Percentiles rank a stretch among this genome's conserved stretches.
Evolutionary conservation across 352 stramenopile genomes (phyloP).

Genomic region (Phytophthora cactorum): DNA sequence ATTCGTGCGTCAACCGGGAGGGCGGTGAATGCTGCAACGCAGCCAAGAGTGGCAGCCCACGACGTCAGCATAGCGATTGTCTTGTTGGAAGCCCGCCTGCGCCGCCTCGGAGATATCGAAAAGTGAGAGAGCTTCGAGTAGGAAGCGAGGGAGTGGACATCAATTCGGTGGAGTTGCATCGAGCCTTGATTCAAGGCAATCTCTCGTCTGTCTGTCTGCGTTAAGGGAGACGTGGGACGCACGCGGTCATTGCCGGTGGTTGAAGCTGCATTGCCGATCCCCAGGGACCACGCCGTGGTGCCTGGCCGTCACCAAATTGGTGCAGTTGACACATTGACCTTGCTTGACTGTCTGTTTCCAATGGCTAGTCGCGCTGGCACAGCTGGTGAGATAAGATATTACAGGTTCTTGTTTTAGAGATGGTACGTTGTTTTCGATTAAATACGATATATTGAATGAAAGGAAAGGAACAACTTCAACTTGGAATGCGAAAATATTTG

Average conservation of each 20-base stretch:
- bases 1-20: constrained; percentile 12
- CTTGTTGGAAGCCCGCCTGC: constrained; percentile 7
- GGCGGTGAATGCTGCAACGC: constrained; percentile 33
- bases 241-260: constrained; percentile 8
- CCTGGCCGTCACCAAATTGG: too few relatives aligned
- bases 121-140: constrained; percentile 30
- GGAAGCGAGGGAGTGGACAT: neutral
- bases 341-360: neutral
- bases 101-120: constrained; percentile 23
- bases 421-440: neutral
- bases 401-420: neutral
- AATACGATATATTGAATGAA: constrained; percentile 2
- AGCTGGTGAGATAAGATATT: constrained; percentile 1
- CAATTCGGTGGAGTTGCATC: neutral
- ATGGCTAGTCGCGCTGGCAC: neutral
- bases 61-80: constrained; percentile 42
- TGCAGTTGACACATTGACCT: neutral
- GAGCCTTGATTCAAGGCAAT: neutral
- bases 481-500: neutral
- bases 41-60: constrained; percentile 38
- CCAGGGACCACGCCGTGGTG: neutral
- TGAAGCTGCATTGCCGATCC: constrained; percentile 18
- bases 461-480: neutral
- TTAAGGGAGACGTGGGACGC: constrained; percentile 25
- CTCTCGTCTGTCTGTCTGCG: constrained; percentile 8